Percentiles rank a stretch among this genome's conserved stretches.
These are phyloP conservation scores for Neotropicomus parvogracilis DNA, from an alignment of 1,284 basidiomycete species.

Conservation along the genomic window DNA sequence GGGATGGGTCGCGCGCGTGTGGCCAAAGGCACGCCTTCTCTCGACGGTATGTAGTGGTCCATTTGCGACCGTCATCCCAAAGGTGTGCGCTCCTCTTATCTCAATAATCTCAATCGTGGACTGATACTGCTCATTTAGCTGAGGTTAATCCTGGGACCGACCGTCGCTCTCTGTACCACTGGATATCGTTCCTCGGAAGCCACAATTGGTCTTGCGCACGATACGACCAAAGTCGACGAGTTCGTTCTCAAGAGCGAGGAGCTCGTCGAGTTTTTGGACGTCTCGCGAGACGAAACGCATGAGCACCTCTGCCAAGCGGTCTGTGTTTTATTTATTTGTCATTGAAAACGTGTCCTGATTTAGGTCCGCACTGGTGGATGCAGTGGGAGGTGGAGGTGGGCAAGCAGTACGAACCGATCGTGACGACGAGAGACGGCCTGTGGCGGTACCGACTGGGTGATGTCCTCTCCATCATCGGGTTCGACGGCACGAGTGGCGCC, in stretches of 20 bases:
- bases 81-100: conserved; percentile 1
- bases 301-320: conserved; percentile 16
- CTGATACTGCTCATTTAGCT: conserved; percentile 5
- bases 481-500: conserved; percentile 1
- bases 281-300: conserved; percentile 5
- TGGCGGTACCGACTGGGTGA: conserved; percentile 24
- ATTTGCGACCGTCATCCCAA: conserved; percentile 12
- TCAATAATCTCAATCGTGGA: neutral
- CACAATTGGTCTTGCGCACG: neutral
- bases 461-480: conserved; percentile 17
- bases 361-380: neutral
- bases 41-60: conserved; percentile 11
- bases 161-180: conserved; percentile 2
- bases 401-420: conserved; percentile 18
- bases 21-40: conserved; percentile 4
- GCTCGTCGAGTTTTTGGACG: conserved; percentile 16
- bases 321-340: neutral
- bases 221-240: neutral
- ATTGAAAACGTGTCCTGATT: neutral
- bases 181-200: conserved; percentile 14
- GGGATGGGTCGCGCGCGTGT: conserved; percentile 14
- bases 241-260: conserved; percentile 4
- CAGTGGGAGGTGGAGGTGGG: conserved; percentile 25
- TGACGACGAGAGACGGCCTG: conserved; percentile 22
- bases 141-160: conserved; percentile 13